Evolutionary conservation across 2,329 filamentous ascomycete genomes (phyloP).

Genomic region (Lasiodiplodia sp.): DNA sequence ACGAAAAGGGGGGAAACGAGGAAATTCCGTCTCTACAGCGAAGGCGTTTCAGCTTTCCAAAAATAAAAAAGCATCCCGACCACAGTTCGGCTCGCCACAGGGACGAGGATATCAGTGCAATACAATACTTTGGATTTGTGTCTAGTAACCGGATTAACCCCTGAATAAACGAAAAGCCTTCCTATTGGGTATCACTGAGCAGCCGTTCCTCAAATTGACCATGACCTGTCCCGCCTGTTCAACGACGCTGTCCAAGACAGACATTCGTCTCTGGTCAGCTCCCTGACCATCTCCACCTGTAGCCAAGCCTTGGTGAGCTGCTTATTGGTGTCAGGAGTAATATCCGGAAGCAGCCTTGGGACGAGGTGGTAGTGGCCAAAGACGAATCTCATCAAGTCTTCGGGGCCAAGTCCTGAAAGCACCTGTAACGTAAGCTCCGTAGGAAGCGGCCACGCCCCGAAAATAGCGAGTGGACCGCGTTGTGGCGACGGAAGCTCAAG

Average conservation of each 20-base stretch:
- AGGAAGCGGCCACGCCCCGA: slow-evolving; percentile 36
- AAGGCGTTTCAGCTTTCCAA: not conserved
- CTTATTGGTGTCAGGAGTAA: slow-evolving; percentile 15
- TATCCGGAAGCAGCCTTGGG: not conserved
- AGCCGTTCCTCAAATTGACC: slow-evolving; percentile 11
- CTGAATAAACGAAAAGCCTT: not conserved
- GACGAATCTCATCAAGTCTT: slow-evolving; percentile 44
- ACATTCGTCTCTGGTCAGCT: slow-evolving; percentile 10
- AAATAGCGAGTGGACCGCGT: slow-evolving; percentile 18
- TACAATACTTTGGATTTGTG: not conserved
- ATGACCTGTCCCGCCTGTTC: slow-evolving; percentile 19
- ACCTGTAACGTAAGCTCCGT: slow-evolving; percentile 46
- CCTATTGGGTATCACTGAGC: slow-evolving; percentile 14
- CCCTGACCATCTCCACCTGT: slow-evolving; percentile 28
- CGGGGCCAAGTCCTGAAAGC: slow-evolving; percentile 39
- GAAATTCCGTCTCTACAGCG: not conserved
- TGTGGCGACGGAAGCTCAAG: slow-evolving; percentile 5
- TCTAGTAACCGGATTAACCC: not conserved
- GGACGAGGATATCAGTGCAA: not conserved
- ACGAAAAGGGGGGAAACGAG: no score
- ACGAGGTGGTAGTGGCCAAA: slow-evolving; percentile 26
- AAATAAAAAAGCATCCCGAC: not conserved
- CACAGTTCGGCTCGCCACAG: not conserved
- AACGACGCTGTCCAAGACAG: slow-evolving; percentile 18
- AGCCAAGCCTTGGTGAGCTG: slow-evolving; percentile 27